Evolutionary conservation across 768 basidiomycete genomes (phyloP), one percentile per base, ranked within the genome.

Genomic region (Suillus luteus): DNA sequence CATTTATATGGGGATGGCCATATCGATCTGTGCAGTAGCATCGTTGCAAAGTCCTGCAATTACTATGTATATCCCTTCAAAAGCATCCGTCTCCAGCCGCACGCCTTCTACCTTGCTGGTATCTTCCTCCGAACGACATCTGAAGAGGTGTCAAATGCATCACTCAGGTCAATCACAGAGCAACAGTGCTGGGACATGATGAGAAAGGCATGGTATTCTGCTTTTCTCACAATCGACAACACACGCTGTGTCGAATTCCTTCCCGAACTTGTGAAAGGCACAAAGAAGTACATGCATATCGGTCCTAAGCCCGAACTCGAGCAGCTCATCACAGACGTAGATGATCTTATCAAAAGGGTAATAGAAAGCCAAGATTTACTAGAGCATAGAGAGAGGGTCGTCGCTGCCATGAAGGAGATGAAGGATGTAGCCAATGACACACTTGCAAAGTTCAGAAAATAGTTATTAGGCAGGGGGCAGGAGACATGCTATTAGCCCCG

Each of bases 271-370:
- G 46, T 48, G 12, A 22, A 48, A 48, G 6, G 24, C 6, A 49
- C 24, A 15, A 27, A 27, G 12, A 15, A 49, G 14, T 24, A 12
- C 24, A 49, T 24, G 48, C 1, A 3, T 6, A 12, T 49, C 11
- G 24, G 24, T 49, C 24, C 24, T 15, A 2, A 24, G 0, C 1
- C 3, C 4, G 24, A 49, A 15, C 49, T 49, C 24, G 8, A 27
- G 24, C 0, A 2, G 7, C 15, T 51, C 7, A 17, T 27, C 1
- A 0, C 1, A 15, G 1, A 24, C 2, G 2, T 22, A 5, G 46
- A 48, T 5, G 4, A 2, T 22, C 1, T 22, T 19, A 43, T 43
- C 17, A 15, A 5, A n/a, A 22, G 14, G 12, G 22, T 17, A 3
- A n/a, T n/a, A n/a, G 40, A 11, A 22, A 49, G 1, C n/a, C 11